These are phyloP conservation scores for Hymenoscyphus scutula DNA, from an alignment of 2,329 filamentous ascomycete species.

Conservation along the genomic window DNA sequence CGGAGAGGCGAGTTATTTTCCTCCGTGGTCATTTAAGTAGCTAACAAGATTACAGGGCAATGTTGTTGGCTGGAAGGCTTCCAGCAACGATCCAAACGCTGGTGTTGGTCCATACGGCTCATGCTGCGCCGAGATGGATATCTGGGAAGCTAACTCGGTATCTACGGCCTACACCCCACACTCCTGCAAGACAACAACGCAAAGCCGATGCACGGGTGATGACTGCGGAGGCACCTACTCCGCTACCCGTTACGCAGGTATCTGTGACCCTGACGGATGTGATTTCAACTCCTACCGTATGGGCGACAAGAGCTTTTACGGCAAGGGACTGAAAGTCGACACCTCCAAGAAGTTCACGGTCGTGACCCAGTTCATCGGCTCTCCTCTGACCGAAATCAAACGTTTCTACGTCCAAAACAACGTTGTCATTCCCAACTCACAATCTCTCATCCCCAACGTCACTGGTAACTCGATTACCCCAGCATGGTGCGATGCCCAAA, in stretches of 20 bases:
- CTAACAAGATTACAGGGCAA: conserved; percentile 45
- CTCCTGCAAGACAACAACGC: conserved; percentile 45
- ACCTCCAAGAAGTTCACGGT: conserved; percentile 54
- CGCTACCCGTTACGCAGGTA: conserved; percentile 49
- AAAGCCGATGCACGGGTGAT: conserved; percentile 44
- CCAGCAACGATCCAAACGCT: conserved; percentile 49
- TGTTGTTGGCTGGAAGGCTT: conserved; percentile 48
- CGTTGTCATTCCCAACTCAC: conserved; percentile 50
- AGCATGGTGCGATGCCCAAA: conserved; percentile 54
- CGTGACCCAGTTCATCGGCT: conserved; percentile 57
- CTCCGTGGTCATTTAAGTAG: neutral
- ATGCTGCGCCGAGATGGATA: conserved; percentile 68
- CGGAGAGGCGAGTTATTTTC: conserved; percentile 42
- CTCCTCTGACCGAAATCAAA: conserved; percentile 46
- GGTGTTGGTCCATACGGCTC: conserved; percentile 54
- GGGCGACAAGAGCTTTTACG: conserved; percentile 56
- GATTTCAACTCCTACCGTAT: conserved; percentile 61
- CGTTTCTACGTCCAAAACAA: conserved; percentile 44
- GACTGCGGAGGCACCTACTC: conserved; percentile 41
- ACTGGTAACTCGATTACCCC: conserved; percentile 54
- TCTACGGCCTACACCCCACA: conserved; percentile 58
- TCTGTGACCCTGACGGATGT: conserved; percentile 60
- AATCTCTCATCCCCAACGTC: conserved; percentile 45
- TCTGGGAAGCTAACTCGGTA: conserved; percentile 63
- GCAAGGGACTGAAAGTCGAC: conserved; percentile 52